phyloP scores from a whole-genome alignment of 768 basidiomycete species.

The Termitomyces sp. region DNA sequence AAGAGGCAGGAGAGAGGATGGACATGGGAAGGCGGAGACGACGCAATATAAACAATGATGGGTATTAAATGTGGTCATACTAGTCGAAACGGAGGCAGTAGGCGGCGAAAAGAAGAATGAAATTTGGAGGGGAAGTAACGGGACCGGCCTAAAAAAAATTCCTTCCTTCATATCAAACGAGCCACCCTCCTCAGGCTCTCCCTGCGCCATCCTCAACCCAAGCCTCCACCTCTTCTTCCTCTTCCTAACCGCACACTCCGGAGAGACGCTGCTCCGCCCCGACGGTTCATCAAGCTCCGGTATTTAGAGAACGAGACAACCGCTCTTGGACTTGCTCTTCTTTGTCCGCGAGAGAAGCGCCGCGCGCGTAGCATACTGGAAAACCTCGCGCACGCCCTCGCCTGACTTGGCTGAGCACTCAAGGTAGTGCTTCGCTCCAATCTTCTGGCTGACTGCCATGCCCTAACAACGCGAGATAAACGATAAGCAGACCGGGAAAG shows the following conservation, averaged over 20 bases:
- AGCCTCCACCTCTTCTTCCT: neutral
- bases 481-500: neutral
- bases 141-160: slow-evolving; percentile 3
- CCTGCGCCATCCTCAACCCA: neutral
- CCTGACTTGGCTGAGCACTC: slow-evolving; percentile 97
- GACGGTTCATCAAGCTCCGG: neutral
- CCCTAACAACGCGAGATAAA: slow-evolving; percentile 47
- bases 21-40: neutral
- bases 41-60: slow-evolving; percentile 2
- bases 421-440: slow-evolving; percentile 93
- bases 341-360: slow-evolving; percentile 56
- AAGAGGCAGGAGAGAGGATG: neutral
- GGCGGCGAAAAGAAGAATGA: neutral
- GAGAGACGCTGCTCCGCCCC: neutral
- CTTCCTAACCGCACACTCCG: neutral
- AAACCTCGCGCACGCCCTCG: slow-evolving; percentile 96
- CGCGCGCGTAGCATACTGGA: slow-evolving; percentile 94
- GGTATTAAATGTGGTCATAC: slow-evolving; percentile 5
- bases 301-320: slow-evolving; percentile 13
- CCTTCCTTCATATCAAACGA: neutral
- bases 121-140: slow-evolving; percentile 4
- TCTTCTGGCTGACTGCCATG: slow-evolving; percentile 93
- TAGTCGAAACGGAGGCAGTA: neutral
- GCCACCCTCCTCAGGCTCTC: neutral
- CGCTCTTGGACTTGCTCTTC: slow-evolving; percentile 14